These are phyloP conservation scores for Tricholomella constricta DNA, from an alignment of 768 basidiomycete genomes.

Conservation along the genomic window DNA sequence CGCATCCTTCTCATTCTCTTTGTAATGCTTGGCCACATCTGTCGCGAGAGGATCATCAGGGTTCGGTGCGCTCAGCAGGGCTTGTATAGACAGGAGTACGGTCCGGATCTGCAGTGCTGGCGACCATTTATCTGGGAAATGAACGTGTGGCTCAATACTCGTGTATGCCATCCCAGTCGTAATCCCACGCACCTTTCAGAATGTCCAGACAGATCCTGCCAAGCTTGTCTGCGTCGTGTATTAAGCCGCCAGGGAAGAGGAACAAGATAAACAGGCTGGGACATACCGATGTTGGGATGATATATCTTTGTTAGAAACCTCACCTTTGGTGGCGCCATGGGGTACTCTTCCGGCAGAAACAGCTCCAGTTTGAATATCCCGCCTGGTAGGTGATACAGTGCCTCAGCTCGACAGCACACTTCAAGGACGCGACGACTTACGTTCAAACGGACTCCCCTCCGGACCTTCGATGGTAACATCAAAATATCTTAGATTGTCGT, in stretches of 20 bases:
- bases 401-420: too few relatives aligned
- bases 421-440: constrained; percentile 44
- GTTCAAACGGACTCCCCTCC: constrained; percentile 87
- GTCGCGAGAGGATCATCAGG: constrained; percentile 95
- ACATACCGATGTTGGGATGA: constrained; percentile 97
- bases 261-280: neutral
- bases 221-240: constrained; percentile 77
- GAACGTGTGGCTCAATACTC: neutral
- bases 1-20: constrained; percentile 94
- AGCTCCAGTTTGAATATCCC: constrained; percentile 96
- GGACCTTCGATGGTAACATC: constrained; percentile 97
- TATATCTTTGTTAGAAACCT: constrained; percentile 98
- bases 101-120: constrained; percentile 98
- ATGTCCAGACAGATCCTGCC: constrained; percentile 99
- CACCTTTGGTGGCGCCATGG: constrained; percentile 99
- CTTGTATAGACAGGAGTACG: constrained; percentile 94
- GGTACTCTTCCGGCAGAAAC: constrained; percentile 98
- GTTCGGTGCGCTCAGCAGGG: constrained; percentile 94
- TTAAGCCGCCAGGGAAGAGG: neutral
- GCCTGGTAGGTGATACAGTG: constrained; percentile 48
- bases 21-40: constrained; percentile 97
- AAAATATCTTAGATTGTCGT: constrained; percentile 98
- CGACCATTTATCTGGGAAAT: constrained; percentile 90
- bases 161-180: neutral
- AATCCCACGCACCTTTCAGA: constrained; percentile 71